Evolutionary conservation across 129 eudicot species (phyloP).

Genomic region (Mikania micrantha): DNA sequence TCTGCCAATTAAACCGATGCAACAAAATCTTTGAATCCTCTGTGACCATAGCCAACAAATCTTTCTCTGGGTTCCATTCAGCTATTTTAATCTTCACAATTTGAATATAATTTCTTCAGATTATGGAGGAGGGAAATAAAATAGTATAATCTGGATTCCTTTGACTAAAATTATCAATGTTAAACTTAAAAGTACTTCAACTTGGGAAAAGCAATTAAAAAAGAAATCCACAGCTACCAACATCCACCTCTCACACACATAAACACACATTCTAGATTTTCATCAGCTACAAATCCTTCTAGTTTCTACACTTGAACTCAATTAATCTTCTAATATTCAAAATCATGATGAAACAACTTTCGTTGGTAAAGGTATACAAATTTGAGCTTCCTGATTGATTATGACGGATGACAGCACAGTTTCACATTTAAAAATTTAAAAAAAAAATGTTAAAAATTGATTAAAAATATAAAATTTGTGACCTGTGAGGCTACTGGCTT

Average conservation of each 20-base stretch:
- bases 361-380: background rate
- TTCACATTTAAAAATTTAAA: background rate
- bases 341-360: background rate
- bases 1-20: constrained; percentile 97
- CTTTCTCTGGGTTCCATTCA: constrained; percentile 99
- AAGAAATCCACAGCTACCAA: background rate
- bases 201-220: background rate
- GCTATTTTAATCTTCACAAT: constrained; percentile 65
- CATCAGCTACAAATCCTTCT: background rate
- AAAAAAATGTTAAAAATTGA: background rate
- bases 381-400: background rate
- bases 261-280: background rate
- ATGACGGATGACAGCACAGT: background rate
- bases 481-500: constrained; percentile 94
- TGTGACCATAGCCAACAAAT: constrained; percentile 89
- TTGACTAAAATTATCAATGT: background rate
- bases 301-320: background rate
- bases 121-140: background rate
- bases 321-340: background rate
- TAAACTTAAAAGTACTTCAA: background rate
- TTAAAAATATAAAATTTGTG: background rate
- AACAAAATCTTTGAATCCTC: constrained; percentile 85
- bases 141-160: background rate
- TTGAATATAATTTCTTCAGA: background rate
- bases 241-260: background rate